Evolutionary conservation across 2,329 filamentous ascomycete genomes (phyloP), one percentile per base, ranked within the genome.

Genomic region (Aphanocladium album): DNA sequence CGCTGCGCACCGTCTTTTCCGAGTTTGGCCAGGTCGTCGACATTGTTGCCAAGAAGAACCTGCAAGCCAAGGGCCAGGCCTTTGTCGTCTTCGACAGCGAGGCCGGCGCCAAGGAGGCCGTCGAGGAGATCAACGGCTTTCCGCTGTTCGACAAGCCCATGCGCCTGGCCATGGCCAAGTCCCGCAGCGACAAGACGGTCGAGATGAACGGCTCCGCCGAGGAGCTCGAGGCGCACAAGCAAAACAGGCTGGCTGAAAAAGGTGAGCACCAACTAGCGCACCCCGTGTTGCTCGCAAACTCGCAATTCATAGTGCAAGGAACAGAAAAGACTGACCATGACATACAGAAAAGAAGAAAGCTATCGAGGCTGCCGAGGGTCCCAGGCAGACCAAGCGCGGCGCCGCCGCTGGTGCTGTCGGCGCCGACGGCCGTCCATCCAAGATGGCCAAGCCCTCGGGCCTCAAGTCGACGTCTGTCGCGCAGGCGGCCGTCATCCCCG

Each of bases 41-140:
- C 64, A 85, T 96, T 56, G 84, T 96, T 62, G 90, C 90, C 49
- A 96, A 96, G 79, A 91, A 85, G 65, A 97, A 96, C 73, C 76
- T 98, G 33, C 93, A 90, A 73, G 90, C 91, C 47, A 97, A 96
- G 73, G 95, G 95, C 14, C 95, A 99, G 76, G 95, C 95, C 0
- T 99, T 99, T 72, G 78, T 99, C 54, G 92, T 98, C 50, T 98
- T 92, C 72, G 91, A 96, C 68, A 83, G 80, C 63, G 79, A 88
- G n/a, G 89, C 92, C 60, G 85, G 87, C n/a, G 93, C 93, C 3
- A 79, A 83, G 57, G 83, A 86, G 64, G 93, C 95, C 19, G 89
- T 97, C 64, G 90, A 96, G 56, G 91, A 96, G 67, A 82, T 96
- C 64, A 89, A 97, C 69, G 93, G 91, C 9, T 99, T 99, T 73